Base-by-base conservation (phyloP, 1,284 basidiomycete genomes). In the Heterobasidion annosum region DNA sequence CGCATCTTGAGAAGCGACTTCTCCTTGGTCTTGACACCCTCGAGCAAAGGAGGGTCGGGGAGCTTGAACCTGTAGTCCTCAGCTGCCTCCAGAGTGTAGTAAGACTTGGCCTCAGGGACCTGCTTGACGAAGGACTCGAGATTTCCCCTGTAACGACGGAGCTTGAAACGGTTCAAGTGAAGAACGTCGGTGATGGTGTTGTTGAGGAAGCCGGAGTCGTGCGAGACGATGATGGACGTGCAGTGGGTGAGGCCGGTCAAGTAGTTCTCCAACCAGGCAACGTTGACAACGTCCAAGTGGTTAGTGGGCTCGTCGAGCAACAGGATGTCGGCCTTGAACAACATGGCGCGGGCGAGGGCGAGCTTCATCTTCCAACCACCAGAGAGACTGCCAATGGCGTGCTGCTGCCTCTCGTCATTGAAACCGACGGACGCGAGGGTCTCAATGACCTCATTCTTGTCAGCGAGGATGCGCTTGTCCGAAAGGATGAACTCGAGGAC, bases 291-390 rank as follows among this genome's bases (percentile, higher is more conserved):
- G 65, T 98, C 95, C 75, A 98, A 82, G 74, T 97, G 94, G 82
- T 98, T 97, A 74, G 94, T 98, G 49, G 95, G 95, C 78, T 98
- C 95, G 73, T 98, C 94, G 64, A 97, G 91, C 52, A 97, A 77
- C 58, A 98, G 85, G 66, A 98, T 97, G 68, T 98, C 95, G 63
- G 94, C 94, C 78, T 93, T 94, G 91, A 98, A 99, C 57, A 99
- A 83, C 79, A 99, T 97, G 57, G 97, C 97, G 64, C 97, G 87
- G 56, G 97, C 97, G 58, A 99, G 85, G 34, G 96, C 97, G 62
- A 99, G 88, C 83, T 98, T 98, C 97, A 99, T 99, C 83, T 99
- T 98, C 97, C 97, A 99, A 78, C 97, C 97, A 83, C 97, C 97
- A 50, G 96, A 99, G 54, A 99, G 78, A 59, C 85, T 87, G 62